Percentiles rank a stretch among this genome's conserved stretches.
Evolutionary conservation across 176 grass and related monocot species (phyloP).

Genomic region (Musa itinerans): DNA sequence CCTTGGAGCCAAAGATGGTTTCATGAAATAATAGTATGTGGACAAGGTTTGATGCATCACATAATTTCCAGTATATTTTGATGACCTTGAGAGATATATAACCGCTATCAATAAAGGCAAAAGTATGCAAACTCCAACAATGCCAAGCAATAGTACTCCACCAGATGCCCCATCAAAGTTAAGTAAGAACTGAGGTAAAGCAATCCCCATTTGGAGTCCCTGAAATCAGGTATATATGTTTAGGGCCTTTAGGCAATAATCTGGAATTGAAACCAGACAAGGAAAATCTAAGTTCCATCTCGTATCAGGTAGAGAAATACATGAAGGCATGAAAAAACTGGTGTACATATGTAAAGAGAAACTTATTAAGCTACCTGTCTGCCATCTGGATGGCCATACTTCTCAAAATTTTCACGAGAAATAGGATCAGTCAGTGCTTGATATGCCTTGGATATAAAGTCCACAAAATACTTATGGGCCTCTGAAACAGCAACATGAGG

Average conservation of each 20-base stretch:
- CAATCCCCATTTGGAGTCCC: slow-evolving; percentile 99
- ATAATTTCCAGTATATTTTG: slow-evolving; percentile 98
- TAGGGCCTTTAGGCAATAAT: background rate
- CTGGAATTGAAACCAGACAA: background rate
- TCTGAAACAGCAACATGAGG: slow-evolving; percentile 42
- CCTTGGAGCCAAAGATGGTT: slow-evolving; percentile 98
- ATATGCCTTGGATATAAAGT: slow-evolving; percentile 99
- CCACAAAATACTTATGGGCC: slow-evolving; percentile 93
- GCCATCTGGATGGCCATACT: slow-evolving; percentile 98
- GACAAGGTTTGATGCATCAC: slow-evolving; percentile 97
- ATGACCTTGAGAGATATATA: slow-evolving; percentile 99
- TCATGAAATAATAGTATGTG: slow-evolving; percentile 96
- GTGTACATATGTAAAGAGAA: background rate
- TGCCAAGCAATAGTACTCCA: slow-evolving; percentile 82
- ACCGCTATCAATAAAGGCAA: slow-evolving; percentile 93
- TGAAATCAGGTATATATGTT: slow-evolving; percentile 19
- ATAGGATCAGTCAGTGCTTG: slow-evolving; percentile 88
- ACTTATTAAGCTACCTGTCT: slow-evolving; percentile 59
- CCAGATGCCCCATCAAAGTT: slow-evolving; percentile 96
- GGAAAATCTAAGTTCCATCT: background rate
- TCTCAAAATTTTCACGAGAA: slow-evolving; percentile 99
- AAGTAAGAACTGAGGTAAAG: slow-evolving; percentile 85
- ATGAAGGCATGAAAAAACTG: slow-evolving; percentile 1
- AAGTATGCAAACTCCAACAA: slow-evolving; percentile 91
- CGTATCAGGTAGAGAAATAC: slow-evolving; percentile 12